Conservation (phyloP, 1,284 basidiomycete species). For the Jaminaea rosea region DNA sequence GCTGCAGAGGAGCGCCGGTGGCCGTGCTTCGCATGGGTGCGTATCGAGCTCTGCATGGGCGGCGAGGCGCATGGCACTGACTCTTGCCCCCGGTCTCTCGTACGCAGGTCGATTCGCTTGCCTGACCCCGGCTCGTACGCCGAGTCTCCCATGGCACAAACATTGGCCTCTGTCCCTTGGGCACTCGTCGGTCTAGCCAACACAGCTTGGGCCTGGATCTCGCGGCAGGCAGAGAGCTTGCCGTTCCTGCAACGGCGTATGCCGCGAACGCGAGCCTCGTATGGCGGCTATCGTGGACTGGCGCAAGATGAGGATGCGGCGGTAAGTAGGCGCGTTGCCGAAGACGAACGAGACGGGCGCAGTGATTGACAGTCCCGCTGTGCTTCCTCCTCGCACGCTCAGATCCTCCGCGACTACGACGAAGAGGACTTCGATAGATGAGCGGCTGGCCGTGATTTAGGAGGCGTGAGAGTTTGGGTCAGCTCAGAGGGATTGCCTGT, state of each 20-base stretch:
- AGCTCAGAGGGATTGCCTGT: no score
- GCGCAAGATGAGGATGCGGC: conserved; percentile 41
- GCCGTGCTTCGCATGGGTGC: not conserved
- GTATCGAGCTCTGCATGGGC: conserved; percentile 65
- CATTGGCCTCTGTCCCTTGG: conserved; percentile 17
- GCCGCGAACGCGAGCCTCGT: conserved; percentile 14
- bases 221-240: conserved; percentile 19
- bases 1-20: not conserved
- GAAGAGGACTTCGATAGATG: conserved; percentile 27
- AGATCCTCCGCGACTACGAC: conserved; percentile 39
- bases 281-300: conserved; percentile 36
- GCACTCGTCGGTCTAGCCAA: conserved; percentile 20
- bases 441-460: no score
- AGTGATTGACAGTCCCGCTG: not conserved
- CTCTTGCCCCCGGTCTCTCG: not conserved
- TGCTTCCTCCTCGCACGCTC: not conserved
- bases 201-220: conserved; percentile 14
- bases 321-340: conserved; percentile 5
- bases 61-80: conserved; percentile 54
- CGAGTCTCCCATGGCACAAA: conserved; percentile 63
- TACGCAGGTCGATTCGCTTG: conserved; percentile 12
- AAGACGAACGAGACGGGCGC: not conserved
- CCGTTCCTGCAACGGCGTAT: conserved; percentile 19
- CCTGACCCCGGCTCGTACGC: conserved; percentile 34
- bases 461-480: no score